Base-by-base conservation (phyloP, 768 basidiomycete genomes). In the Collybia nuda region DNA sequence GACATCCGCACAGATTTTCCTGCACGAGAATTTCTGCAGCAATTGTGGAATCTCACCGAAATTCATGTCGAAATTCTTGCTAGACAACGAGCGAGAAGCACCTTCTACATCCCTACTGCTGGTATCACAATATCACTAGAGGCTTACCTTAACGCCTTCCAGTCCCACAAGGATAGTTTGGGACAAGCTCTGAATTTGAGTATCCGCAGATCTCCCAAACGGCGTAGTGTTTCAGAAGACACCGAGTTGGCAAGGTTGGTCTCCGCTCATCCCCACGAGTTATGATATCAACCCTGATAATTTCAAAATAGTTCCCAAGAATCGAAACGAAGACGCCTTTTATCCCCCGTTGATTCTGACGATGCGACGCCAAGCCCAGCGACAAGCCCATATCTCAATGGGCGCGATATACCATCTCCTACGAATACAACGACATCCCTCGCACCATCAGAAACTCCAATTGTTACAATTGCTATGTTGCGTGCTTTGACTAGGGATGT, bases 401-500 rank as follows among this genome's bases (percentile, higher is more conserved):
- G 65, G 22, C 59, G 63, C 23, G 47, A 63, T 5, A 75, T 78
- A 0, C 76, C 79, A 6, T 77, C 82, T 2, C 76, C 76, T 0
- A 81, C 79, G 32, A 64, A 65, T 18, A 73, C 74, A 40, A 75
- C 74, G 0, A 62, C 67, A 6, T 77, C 78, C 1, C 65, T 74
- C 4, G 64, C 70, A 11, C 57, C 58, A 26, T 64, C 63, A 23
- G 66, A 71, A 28, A 50, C 55, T 22, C 56, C 61, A 9, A 41
- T 69, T 17, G 76, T 86, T 29, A 87, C 85, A 2, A 68, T 82
- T 21, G 80, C 81, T 14, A 88, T 88, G 86, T 62, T 88, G 43
- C 80, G 83, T 36, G 78, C 79, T 3, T 61, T 84, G 51, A 81
- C 81, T 35, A 73, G 70, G 51, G 77, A 82, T 63, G 53, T 83